These are phyloP conservation scores for Pelagophyceae sp. DNA, from an alignment of 352 stramenopile genomes.

Conservation along the genomic window DNA sequence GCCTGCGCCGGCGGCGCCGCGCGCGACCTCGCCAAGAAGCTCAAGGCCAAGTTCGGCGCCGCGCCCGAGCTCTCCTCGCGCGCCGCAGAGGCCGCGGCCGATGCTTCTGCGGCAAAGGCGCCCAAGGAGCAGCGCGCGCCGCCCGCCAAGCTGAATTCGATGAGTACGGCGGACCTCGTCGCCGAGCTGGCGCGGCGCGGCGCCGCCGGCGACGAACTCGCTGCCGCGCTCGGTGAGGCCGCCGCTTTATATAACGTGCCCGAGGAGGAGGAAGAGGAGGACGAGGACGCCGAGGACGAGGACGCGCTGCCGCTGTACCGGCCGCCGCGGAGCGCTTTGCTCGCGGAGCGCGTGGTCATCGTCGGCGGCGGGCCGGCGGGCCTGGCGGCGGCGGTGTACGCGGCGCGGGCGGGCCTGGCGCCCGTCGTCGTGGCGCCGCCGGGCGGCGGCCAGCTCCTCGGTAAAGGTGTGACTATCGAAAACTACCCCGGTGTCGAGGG, in stretches of 20 bases:
- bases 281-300: slow-evolving; percentile 44
- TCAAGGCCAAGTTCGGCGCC: slow-evolving; percentile 62
- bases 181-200: slow-evolving; percentile 51
- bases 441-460: slow-evolving; percentile 58
- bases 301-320: slow-evolving; percentile 40
- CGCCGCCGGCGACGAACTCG: slow-evolving; percentile 43
- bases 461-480: slow-evolving; percentile 60
- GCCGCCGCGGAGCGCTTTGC: slow-evolving; percentile 29
- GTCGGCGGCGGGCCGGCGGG: slow-evolving; percentile 57
- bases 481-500: slow-evolving; percentile 58
- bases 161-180: slow-evolving; percentile 50
- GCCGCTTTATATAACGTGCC: slow-evolving; percentile 38
- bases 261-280: slow-evolving; percentile 37
- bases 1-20: slow-evolving; percentile 43
- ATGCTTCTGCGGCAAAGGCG: slow-evolving; percentile 27
- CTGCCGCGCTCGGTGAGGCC: background rate
- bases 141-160: slow-evolving; percentile 38
- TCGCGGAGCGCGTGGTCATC: slow-evolving; percentile 56
- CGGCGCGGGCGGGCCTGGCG: slow-evolving; percentile 47
- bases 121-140: slow-evolving; percentile 20
- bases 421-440: slow-evolving; percentile 50
- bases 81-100: slow-evolving; percentile 30
- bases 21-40: slow-evolving; percentile 48
- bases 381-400: slow-evolving; percentile 56
- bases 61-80: slow-evolving; percentile 39